Base-by-base conservation (phyloP, 176 grass and related monocot genomes). In the Eleusine indica region DNA sequence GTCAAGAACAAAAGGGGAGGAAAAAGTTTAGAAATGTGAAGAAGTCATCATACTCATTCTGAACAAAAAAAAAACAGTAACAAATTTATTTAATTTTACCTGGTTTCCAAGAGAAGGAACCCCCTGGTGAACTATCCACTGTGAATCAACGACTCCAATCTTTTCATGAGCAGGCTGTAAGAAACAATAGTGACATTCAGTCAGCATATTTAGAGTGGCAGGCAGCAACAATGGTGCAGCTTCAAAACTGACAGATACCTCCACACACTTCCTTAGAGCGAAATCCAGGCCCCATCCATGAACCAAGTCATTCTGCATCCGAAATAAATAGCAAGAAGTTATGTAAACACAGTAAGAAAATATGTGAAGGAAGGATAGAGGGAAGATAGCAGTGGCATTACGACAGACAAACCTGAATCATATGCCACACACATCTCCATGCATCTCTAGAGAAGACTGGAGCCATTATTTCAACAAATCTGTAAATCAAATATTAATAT, bases 201-300 rank as follows among this genome's bases (percentile, higher is more conserved):
- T 70, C 21, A 73, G 14, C 0, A 70, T 37, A 39, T 71, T 85
- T 65, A 83, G 25, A 22, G 87, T 6, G 54, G 3, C 1, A 67
- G 39, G 6, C 21, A 64, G 21, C 18, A 53, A 72, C 6, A 71
- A 11, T 56, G 68, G 11, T 53, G 7, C 42, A 74, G 35, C 19
- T 80, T 54, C 52, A 66, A 4, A 65, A 10, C 5, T 4, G 72
- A 19, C 61, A 69, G 16, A 38, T 91, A 97, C 94, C 90, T 97
- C 88, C 32, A 97, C 90, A 4, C 94, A 97, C 83, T 70, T 92
- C 79, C 90, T 83, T 61, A 94, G 80, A 71, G 90, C 88, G 37
- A 97, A 97, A 74, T 97, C 94, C 25, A 97, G 88, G 9, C 94
- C 94, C 92, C 94, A 97, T 68, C 94, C 94, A 69, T 97, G 94